Percentiles rank a stretch among this genome's conserved stretches.
phyloP scores from a whole-genome alignment of 1,284 basidiomycete genomes.

The Fomitopsis betulina region DNA sequence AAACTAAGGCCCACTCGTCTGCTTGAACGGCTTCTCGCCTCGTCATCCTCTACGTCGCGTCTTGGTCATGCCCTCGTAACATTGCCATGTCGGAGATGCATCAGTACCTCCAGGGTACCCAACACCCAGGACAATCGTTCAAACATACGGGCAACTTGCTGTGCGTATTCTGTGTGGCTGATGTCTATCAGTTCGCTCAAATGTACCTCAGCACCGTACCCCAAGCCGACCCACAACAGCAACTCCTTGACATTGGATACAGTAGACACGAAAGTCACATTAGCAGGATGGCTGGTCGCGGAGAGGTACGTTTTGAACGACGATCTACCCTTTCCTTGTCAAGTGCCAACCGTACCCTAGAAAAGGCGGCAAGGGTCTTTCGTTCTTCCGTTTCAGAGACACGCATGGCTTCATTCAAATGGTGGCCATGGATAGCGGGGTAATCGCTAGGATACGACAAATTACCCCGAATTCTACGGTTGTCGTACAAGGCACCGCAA shows the following conservation, averaged over 20 bases:
- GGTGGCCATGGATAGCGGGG: slow-evolving; percentile 42
- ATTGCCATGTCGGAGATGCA: background rate
- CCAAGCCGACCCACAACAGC: slow-evolving; percentile 7
- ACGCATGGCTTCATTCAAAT: slow-evolving; percentile 76
- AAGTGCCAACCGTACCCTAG: slow-evolving; percentile 40
- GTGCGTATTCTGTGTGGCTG: background rate
- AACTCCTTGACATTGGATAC: background rate
- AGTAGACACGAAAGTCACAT: slow-evolving; percentile 41
- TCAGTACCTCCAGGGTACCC: background rate
- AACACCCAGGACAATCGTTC: background rate
- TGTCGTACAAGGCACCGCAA: slow-evolving; percentile 68
- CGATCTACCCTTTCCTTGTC: slow-evolving; percentile 1
- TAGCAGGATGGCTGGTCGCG: slow-evolving; percentile 77
- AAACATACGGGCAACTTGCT: background rate
- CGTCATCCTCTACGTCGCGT: background rate
- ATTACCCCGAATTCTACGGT: slow-evolving; percentile 77
- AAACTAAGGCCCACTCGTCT: background rate
- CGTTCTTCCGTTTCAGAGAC: slow-evolving; percentile 81
- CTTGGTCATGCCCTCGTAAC: background rate
- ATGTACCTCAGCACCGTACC: slow-evolving; percentile 1
- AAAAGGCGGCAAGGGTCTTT: slow-evolving; percentile 61
- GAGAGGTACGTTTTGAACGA: slow-evolving; percentile 52
- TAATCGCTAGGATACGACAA: slow-evolving; percentile 46
- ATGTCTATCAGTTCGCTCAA: background rate
- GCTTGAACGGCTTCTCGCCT: background rate